Evolutionary conservation across 2,329 filamentous ascomycete species (phyloP).

Genomic region (Zymoseptoria pseudotritici): DNA sequence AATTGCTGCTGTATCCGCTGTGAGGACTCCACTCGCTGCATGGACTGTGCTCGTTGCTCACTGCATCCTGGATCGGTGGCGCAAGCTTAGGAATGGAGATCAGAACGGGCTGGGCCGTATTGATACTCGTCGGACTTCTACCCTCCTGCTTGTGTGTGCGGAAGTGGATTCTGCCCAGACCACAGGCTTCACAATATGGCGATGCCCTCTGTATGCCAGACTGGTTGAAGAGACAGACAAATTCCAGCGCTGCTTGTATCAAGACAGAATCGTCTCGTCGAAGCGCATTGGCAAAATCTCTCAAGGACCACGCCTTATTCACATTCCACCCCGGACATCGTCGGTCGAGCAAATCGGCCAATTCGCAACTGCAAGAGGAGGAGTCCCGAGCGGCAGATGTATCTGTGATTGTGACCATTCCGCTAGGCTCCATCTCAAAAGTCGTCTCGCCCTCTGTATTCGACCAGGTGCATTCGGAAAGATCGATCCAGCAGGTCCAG

Average conservation of each 20-base stretch:
- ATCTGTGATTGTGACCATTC: conserved; percentile 7
- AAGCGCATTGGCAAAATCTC: conserved; percentile 12
- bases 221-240: conserved; percentile 6
- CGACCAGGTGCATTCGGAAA: conserved; percentile 3
- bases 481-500: conserved; percentile 7
- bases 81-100: neutral
- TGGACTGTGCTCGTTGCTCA: neutral
- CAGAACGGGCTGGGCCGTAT: neutral
- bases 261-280: conserved; percentile 12
- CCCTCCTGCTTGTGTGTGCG: neutral
- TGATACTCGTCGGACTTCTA: neutral
- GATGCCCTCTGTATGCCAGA: neutral
- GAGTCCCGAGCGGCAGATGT: conserved; percentile 4
- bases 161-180: neutral
- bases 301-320: conserved; percentile 11
- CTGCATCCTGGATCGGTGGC: neutral
- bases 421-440: neutral
- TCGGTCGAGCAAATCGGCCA: conserved; percentile 7
- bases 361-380: conserved; percentile 8
- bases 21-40: neutral
- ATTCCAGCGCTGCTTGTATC: conserved; percentile 10
- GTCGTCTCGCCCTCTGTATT: conserved; percentile 9
- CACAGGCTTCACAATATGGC: neutral
- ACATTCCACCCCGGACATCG: conserved; percentile 14
- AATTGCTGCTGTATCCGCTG: neutral